Base-by-base conservation (phyloP, 164 flowering plant species). In the Protea cynaroides region DNA sequence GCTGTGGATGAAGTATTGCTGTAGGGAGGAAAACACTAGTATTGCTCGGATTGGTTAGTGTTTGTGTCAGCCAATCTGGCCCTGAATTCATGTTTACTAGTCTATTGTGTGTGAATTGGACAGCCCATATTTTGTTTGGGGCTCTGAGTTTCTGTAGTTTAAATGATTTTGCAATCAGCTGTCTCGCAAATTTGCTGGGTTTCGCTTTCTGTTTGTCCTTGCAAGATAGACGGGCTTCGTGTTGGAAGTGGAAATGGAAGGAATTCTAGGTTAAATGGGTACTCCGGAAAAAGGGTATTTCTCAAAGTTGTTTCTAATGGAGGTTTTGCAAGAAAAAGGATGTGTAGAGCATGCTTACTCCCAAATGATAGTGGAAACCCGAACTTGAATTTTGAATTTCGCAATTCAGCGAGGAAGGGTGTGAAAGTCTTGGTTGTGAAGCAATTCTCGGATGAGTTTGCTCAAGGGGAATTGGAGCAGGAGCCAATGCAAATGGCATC, bases 381-480 rank as follows among this genome's bases (percentile, higher is more conserved):
- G 8, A 78, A 74, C 46, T 65, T 81, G 62, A 72, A 66, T 24
- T 51, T 66, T 22, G 71, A 70, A 7, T 17, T 82, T 2, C 52
- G 64, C 8, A 71, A 75, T 67, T 80, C 79, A 0, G 70, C 82
- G 3, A 78, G 73, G 54, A 37, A 56, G 63, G 81, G 80, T 11
- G 71, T 80, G 1, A 75, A 70, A 34, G 74, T 59, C 15, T 64
- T 84, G 14, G 80, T 81, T 0, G 63, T 65, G 6, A 79, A 72
- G 59, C 76, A 79, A 38, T 68, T 86, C 44, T 75, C 84, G 7
- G 67, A 79, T 61, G 87, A 82, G 29, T 67, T 81, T 65, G 84
- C 72, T 24, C 38, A 46, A n/a, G 77, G 64, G 10, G 84, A 76
- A 7, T 43, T 62, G 54, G 65, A 75, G 8, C 66, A 59, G 18